These are phyloP conservation scores for Phytophthora melonis DNA, from an alignment of 352 stramenopile species.

Conservation along the genomic window DNA sequence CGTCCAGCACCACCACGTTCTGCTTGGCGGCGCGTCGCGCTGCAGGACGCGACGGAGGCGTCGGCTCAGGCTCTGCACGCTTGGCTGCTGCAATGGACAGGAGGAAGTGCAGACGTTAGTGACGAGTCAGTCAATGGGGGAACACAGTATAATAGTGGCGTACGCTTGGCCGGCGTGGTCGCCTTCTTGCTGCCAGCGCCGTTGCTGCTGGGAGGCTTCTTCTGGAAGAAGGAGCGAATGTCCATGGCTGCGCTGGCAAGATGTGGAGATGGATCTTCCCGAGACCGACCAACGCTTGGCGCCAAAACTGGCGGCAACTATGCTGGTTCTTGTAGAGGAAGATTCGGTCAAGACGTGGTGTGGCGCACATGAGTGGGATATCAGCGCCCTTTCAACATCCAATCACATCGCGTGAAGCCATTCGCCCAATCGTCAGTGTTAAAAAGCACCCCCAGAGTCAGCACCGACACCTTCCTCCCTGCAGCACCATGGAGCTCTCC, in stretches of 20 bases:
- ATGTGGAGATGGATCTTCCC: slow-evolving; percentile 29
- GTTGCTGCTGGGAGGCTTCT: slow-evolving; percentile 43
- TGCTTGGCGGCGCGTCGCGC: slow-evolving; percentile 44
- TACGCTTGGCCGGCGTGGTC: slow-evolving; percentile 39
- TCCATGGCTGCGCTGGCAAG: slow-evolving; percentile 53
- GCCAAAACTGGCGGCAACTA: slow-evolving; percentile 28
- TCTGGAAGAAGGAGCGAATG: slow-evolving; percentile 88
- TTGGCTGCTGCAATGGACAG: slow-evolving; percentile 19
- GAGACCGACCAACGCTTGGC: slow-evolving; percentile 6
- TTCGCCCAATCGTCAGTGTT: background rate
- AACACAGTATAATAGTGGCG: background rate
- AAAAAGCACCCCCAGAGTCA: background rate
- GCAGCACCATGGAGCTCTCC: slow-evolving; percentile 38
- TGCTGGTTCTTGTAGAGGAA: background rate
- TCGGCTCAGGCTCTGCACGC: slow-evolving; percentile 41
- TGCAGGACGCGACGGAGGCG: slow-evolving; percentile 28
- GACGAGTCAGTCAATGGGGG: background rate
- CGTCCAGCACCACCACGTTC: slow-evolving; percentile 62
- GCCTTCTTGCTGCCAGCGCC: slow-evolving; percentile 37
- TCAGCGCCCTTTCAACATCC: background rate
- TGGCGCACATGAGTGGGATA: slow-evolving; percentile 2
- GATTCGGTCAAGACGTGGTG: background rate
- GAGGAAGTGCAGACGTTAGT: slow-evolving; percentile 2
- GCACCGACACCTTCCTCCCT: background rate
- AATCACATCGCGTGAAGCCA: background rate